Evolutionary conservation across 352 stramenopile species (phyloP).

Genomic region (Pythium coloratum): DNA sequence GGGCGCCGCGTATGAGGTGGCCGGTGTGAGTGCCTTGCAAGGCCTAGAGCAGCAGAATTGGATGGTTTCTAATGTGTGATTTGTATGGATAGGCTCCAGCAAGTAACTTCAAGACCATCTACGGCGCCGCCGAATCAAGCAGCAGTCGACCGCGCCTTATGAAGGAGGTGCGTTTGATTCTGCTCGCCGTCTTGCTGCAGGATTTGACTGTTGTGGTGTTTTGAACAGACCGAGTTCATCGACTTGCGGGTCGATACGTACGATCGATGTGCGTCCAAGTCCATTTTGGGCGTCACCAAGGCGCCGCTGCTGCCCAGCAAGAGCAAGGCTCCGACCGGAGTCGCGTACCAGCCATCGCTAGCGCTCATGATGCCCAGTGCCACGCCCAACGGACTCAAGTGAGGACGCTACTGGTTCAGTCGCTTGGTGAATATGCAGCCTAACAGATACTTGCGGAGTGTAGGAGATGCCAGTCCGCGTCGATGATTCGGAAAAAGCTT

Average conservation of each 20-base stretch:
- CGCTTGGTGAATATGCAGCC: background rate
- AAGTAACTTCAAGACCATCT: background rate
- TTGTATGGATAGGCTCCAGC: background rate
- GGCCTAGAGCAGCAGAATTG: background rate
- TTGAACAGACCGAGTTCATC: constrained; percentile 29
- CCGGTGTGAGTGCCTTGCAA: constrained; percentile 1
- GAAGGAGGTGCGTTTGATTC: background rate
- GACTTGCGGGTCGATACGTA: constrained; percentile 38
- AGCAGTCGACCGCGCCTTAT: background rate
- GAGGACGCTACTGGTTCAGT: background rate
- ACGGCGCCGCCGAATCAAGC: background rate
- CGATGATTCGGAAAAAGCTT: constrained; percentile 66
- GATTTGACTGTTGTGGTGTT: background rate
- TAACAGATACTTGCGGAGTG: background rate
- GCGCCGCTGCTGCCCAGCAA: constrained; percentile 16
- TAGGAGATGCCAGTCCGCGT: constrained; percentile 69
- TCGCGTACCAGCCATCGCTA: constrained; percentile 12
- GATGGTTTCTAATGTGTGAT: background rate
- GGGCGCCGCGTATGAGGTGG: constrained; percentile 17
- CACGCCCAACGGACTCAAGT: constrained; percentile 29
- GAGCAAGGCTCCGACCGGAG: background rate
- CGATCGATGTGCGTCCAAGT: constrained; percentile 13
- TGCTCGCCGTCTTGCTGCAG: background rate
- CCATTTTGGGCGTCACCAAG: constrained; percentile 18
- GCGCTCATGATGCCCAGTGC: constrained; percentile 25